Percentiles rank a stretch among this genome's conserved stretches.
Conservation (phyloP, 371 early-diverging fungal genomes). For the Apophysomyces variabilis region DNA sequence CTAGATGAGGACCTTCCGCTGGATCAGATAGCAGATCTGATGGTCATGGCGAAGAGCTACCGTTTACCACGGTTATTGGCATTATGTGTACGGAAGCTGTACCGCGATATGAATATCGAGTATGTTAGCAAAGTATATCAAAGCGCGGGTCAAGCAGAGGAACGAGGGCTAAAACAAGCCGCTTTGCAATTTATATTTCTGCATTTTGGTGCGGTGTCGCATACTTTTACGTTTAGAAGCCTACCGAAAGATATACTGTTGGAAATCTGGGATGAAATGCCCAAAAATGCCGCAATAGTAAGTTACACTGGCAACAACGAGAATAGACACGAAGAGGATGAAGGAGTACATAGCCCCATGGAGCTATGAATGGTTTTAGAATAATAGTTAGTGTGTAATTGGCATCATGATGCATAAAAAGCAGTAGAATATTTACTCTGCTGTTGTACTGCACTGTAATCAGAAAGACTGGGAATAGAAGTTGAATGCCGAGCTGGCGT, state of each 20-base stretch:
- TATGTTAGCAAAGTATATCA: constrained; percentile 64
- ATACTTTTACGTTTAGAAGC: constrained; percentile 57
- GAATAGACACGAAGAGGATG: constrained; percentile 14
- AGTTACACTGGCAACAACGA: constrained; percentile 16
- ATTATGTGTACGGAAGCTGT: constrained; percentile 56
- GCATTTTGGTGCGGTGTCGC: constrained; percentile 69
- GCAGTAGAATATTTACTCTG: background rate
- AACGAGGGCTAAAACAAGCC: constrained; percentile 62
- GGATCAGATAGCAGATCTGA: constrained; percentile 59
- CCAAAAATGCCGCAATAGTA: constrained; percentile 46
- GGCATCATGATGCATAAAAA: background rate
- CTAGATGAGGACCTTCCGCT: constrained; percentile 43
- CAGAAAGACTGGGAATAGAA: too few species aligned
- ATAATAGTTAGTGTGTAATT: background rate
- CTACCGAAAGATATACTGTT: constrained; percentile 61
- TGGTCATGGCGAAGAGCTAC: constrained; percentile 70
- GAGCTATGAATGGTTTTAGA: constrained; percentile 19
- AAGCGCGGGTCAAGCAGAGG: constrained; percentile 58
- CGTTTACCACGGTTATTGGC: constrained; percentile 59
- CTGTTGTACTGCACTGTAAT: too few species aligned
- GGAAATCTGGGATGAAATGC: constrained; percentile 68
- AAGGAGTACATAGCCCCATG: constrained; percentile 25
- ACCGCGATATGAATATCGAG: constrained; percentile 57
- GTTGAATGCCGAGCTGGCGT: too few species aligned
- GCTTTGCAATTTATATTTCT: constrained; percentile 64